Conservation (phyloP, 129 eudicot species). For the Flaveria ramosissima region DNA sequence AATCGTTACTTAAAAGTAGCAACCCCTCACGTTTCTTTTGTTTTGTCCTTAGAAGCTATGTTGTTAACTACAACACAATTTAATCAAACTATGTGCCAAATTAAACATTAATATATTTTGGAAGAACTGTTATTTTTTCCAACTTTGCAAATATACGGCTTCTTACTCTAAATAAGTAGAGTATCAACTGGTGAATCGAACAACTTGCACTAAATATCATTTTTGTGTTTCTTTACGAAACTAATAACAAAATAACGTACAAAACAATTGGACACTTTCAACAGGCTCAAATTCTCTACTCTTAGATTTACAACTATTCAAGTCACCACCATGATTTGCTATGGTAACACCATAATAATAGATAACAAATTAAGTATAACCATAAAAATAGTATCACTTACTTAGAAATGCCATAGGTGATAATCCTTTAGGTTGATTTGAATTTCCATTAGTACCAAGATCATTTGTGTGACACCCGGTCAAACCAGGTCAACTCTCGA, state of each 20-base stretch:
- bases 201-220: neutral
- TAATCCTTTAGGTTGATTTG: conserved; percentile 53
- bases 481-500: too few species aligned
- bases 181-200: neutral
- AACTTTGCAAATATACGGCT: neutral
- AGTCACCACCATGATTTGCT: neutral
- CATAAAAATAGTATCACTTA: conserved; percentile 35
- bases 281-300: neutral
- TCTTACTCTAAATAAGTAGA: conserved; percentile 1
- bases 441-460: conserved; percentile 43
- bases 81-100: neutral
- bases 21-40: neutral
- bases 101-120: neutral
- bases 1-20: neutral
- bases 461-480: too few species aligned
- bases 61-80: neutral
- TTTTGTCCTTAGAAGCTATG: neutral
- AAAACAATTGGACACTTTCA: neutral
- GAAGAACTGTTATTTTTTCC: neutral
- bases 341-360: neutral
- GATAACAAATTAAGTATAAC: neutral
- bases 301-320: neutral
- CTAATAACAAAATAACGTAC: neutral
- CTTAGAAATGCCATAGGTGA: conserved; percentile 69
- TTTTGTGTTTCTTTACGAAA: neutral